These are phyloP conservation scores for Angomonas ambiguus DNA, from an alignment of 208 protist species.

Conservation along the genomic window DNA sequence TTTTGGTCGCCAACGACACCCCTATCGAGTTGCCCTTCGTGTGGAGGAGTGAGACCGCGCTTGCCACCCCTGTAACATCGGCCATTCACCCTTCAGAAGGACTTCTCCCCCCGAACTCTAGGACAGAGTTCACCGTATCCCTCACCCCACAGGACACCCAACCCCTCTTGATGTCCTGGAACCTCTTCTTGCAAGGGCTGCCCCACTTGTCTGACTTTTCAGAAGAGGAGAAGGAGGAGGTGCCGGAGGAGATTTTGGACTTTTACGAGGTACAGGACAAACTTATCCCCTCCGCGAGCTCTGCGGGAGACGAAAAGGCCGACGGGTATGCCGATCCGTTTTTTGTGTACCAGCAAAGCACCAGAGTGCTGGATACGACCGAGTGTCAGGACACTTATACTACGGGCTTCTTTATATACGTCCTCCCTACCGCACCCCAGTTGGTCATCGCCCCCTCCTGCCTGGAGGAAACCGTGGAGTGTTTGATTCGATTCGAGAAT, in stretches of 20 bases:
- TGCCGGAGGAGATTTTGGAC: constrained; percentile 11
- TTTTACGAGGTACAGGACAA: constrained; percentile 15
- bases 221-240: neutral
- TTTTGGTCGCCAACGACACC: constrained; percentile 61
- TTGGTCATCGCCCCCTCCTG: constrained; percentile 52
- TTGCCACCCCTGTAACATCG: neutral
- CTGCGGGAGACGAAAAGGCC: constrained; percentile 1
- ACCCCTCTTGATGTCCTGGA: constrained; percentile 43
- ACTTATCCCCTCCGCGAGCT: constrained; percentile 17
- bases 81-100: constrained; percentile 21
- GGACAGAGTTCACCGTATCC: constrained; percentile 25
- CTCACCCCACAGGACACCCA: constrained; percentile 29
- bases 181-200: constrained; percentile 73
- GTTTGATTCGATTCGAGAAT: constrained; percentile 58
- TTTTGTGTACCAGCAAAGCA: constrained; percentile 27
- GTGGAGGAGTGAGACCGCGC: constrained; percentile 32
- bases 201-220: constrained; percentile 26
- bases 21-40: constrained; percentile 54
- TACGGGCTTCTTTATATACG: constrained; percentile 73
- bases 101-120: constrained; percentile 20
- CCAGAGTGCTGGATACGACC: constrained; percentile 7
- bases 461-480: constrained; percentile 77
- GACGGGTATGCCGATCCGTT: constrained; percentile 28
- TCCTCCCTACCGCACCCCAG: constrained; percentile 51
- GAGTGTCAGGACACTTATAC: constrained; percentile 36